Evolutionary conservation across 345 rosid species (phyloP).

Genomic region (Raphanus sativus): DNA sequence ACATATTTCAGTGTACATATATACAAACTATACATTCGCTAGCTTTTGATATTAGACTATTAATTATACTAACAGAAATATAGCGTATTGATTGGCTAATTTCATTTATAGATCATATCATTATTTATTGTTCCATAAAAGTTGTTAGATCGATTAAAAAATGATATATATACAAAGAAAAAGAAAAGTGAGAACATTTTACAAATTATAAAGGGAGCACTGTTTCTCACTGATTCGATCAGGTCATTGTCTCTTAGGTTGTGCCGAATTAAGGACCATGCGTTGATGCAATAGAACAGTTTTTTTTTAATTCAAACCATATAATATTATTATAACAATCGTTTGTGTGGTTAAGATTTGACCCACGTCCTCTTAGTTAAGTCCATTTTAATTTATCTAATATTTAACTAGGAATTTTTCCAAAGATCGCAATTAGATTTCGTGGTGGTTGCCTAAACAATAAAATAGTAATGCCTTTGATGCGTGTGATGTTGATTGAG

Average conservation of each 20-base stretch:
- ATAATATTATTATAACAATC: constrained; percentile 12
- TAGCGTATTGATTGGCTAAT: constrained; percentile 2
- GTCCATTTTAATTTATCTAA: background rate
- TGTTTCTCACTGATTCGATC: constrained; percentile 30
- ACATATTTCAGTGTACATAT: background rate
- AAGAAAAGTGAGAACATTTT: background rate
- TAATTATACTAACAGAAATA: background rate
- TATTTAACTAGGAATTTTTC: background rate
- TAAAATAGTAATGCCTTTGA: constrained; percentile 14
- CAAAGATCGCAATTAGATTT: constrained; percentile 21
- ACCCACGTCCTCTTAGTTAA: constrained; percentile 28
- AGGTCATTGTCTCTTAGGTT: constrained; percentile 31
- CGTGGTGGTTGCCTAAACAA: constrained; percentile 8
- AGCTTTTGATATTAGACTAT: background rate
- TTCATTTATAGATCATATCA: background rate
- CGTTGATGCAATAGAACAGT: constrained; percentile 23
- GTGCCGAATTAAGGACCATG: constrained; percentile 30
- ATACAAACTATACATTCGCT: background rate
- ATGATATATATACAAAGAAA: constrained; percentile 1
- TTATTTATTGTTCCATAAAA: background rate
- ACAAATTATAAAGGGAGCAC: constrained; percentile 5
- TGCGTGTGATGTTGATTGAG: constrained; percentile 22
- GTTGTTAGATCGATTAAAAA: constrained; percentile 15
- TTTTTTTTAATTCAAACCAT: background rate
- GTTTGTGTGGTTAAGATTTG: constrained; percentile 27